Percentiles rank a stretch among this genome's conserved stretches.
Conservation (phyloP, 176 grass and related monocot species). For the Ensete glaucum region DNA sequence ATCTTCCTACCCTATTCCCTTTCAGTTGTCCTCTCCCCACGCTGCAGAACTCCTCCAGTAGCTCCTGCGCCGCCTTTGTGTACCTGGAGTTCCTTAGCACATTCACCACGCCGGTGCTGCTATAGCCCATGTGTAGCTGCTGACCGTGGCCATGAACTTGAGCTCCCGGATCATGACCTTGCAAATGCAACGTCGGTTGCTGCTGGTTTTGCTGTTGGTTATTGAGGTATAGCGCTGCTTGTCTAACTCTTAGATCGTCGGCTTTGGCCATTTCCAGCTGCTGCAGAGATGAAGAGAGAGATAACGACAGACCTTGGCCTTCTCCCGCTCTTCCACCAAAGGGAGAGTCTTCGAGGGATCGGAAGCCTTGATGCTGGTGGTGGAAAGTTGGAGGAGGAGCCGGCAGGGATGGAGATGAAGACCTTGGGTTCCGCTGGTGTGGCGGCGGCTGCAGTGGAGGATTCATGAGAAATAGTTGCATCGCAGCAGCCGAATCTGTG, state of each 20-base stretch:
- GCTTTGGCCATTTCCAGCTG: slow-evolving; percentile 17
- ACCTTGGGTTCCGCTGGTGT: background rate
- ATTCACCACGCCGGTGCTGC: slow-evolving; percentile 24
- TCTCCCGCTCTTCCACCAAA: background rate
- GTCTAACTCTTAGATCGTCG: slow-evolving; percentile 2
- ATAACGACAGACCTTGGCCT: slow-evolving; percentile 12
- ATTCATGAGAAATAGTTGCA: slow-evolving; percentile 13
- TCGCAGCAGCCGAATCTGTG: background rate
- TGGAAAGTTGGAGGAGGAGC: background rate
- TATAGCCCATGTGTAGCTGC: slow-evolving; percentile 48
- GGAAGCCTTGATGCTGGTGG: background rate
- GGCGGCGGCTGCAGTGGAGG: background rate
- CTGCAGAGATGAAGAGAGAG: slow-evolving; percentile 18
- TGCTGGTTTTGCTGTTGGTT: slow-evolving; percentile 9
- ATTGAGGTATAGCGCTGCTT: slow-evolving; percentile 6
- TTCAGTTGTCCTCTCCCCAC: slow-evolving; percentile 70
- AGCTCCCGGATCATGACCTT: slow-evolving; percentile 22
- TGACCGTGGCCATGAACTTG: slow-evolving; percentile 25
- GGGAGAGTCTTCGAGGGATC: background rate
- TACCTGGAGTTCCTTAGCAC: slow-evolving; percentile 12
- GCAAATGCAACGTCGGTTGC: background rate
- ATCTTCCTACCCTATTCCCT: slow-evolving; percentile 15
- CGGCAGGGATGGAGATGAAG: background rate
- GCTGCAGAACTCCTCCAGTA: slow-evolving; percentile 41
- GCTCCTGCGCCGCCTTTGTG: slow-evolving; percentile 9